Conservation (phyloP, 2,329 filamentous ascomycete species). For the Monosporascus sp. region DNA sequence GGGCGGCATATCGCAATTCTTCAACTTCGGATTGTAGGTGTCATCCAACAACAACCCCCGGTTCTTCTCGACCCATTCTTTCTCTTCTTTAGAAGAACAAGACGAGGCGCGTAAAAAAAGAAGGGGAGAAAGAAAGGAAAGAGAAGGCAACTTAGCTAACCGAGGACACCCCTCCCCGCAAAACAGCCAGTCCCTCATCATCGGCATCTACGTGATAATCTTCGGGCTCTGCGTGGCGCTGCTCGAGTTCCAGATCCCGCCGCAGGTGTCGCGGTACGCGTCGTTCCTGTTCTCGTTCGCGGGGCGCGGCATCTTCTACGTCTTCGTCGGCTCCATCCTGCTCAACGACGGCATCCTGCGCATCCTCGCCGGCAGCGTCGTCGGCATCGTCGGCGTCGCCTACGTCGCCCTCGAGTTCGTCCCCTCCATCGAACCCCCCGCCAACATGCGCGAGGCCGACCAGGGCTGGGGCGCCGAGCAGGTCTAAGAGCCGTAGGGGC, state of each 20-base stretch:
- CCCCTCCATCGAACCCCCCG: slow-evolving; percentile 72
- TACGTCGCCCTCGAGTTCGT: slow-evolving; percentile 75
- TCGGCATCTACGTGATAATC: slow-evolving; percentile 82
- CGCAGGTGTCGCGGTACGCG: slow-evolving; percentile 86
- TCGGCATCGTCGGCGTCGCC: slow-evolving; percentile 71
- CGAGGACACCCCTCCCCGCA: neutral
- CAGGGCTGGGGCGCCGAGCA: slow-evolving; percentile 73
- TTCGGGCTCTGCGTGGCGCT: slow-evolving; percentile 77
- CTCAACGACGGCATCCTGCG: slow-evolving; percentile 63
- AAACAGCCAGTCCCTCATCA: slow-evolving; percentile 63
- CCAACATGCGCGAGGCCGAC: slow-evolving; percentile 76
- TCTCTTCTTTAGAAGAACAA: slow-evolving; percentile 19
- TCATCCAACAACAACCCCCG: neutral
- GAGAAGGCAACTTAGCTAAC: neutral
- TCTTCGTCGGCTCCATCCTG: slow-evolving; percentile 86
- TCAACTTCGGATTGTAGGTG: slow-evolving; percentile 54
- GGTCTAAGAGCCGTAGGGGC: slow-evolving; percentile 43
- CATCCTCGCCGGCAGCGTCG: slow-evolving; percentile 70
- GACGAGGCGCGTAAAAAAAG: neutral
- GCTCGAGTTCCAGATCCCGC: slow-evolving; percentile 91
- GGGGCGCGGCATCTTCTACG: slow-evolving; percentile 92
- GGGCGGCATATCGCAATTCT: slow-evolving; percentile 73
- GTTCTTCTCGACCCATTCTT: slow-evolving; percentile 32
- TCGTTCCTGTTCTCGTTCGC: slow-evolving; percentile 98
- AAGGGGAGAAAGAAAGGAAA: slow-evolving; percentile 11